Base-by-base conservation (phyloP, 1,284 basidiomycete species). In the Pholiota adiposa region DNA sequence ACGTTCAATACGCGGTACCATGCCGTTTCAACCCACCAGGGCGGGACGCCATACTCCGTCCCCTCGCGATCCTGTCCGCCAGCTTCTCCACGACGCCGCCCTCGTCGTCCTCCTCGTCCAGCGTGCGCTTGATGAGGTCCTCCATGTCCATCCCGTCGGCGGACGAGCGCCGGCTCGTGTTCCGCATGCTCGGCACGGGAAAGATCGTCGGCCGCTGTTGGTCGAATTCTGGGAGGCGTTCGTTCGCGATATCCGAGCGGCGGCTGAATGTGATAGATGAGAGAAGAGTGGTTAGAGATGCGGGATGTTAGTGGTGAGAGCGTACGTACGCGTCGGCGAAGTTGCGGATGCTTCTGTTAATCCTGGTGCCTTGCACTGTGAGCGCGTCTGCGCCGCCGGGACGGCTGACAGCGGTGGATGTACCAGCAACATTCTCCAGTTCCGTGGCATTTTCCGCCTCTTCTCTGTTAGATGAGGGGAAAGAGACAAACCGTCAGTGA, bases 391-490 rank as follows among this genome's bases (percentile, higher is more conserved):
- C 19, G 69, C 68, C 66, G 69, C 68, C 66, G 36, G 60, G 46
- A 25, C 58, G 60, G 36, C 63, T 64, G 46, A 67, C 62, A 14
- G 31, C 60, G 29, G 60, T 63, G 44, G 63, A 56, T 27, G 58
- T 38, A n/a, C 56, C 62, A 29, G 63, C 40, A 0, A 60, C 51
- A 34, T 53, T 60, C 38, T 89, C 85, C 65, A 99, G 85, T 75
- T 99, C 97, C 4, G 96, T 93, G 1, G 93, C 93, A 56, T 91
- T 89, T 78, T 99, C 97, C 0, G 96, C 89, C 75, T 98, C 97
- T 77, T 98, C 95, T 74, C 94, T 95, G 70, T 58, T 27, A n/a
- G n/a, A n/a, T n/a, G n/a, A n/a, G n/a, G n/a, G n/a, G n/a, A n/a
- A n/a, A n/a, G n/a, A 40, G 36, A 34, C 54, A 51, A 5, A 57